phyloP scores from a whole-genome alignment of 164 flowering plant genomes.

The Sextonia rubra region DNA sequence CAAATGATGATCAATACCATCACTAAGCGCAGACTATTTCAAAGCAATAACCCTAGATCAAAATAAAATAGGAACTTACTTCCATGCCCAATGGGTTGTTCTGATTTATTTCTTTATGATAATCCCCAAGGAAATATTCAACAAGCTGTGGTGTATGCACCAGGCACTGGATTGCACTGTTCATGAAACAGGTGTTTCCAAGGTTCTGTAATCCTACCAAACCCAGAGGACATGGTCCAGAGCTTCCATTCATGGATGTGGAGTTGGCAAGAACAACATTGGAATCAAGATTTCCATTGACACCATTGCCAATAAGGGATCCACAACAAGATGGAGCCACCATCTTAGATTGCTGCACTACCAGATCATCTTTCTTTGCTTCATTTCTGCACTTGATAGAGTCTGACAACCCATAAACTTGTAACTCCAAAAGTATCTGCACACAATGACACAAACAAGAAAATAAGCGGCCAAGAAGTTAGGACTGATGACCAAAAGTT shows the following conservation, averaged over 20 bases:
- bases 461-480: background rate
- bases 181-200: constrained; percentile 98
- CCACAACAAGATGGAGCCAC: constrained; percentile 30
- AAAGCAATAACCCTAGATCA: background rate
- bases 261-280: constrained; percentile 17
- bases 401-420: constrained; percentile 88
- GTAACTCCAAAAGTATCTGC: constrained; percentile 79
- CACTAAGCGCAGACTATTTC: background rate
- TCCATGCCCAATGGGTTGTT: constrained; percentile 86
- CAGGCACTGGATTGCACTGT: constrained; percentile 90
- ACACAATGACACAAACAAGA: constrained; percentile 9
- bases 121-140: constrained; percentile 88
- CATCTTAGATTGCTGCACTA: constrained; percentile 24
- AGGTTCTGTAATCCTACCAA: constrained; percentile 90
- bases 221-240: constrained; percentile 60
- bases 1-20: constrained; percentile 2
- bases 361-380: constrained; percentile 34
- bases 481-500: background rate
- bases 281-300: constrained; percentile 29
- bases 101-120: constrained; percentile 64
- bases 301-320: constrained; percentile 48
- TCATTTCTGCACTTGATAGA: constrained; percentile 47
- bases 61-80: constrained; percentile 36
- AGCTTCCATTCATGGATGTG: constrained; percentile 24
- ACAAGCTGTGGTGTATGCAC: constrained; percentile 89